A percentile compares a stretch with the other conserved stretches of the same genome.
phyloP scores from a whole-genome alignment of 2,329 filamentous ascomycete genomes.

The Sclerotinia minor region DNA sequence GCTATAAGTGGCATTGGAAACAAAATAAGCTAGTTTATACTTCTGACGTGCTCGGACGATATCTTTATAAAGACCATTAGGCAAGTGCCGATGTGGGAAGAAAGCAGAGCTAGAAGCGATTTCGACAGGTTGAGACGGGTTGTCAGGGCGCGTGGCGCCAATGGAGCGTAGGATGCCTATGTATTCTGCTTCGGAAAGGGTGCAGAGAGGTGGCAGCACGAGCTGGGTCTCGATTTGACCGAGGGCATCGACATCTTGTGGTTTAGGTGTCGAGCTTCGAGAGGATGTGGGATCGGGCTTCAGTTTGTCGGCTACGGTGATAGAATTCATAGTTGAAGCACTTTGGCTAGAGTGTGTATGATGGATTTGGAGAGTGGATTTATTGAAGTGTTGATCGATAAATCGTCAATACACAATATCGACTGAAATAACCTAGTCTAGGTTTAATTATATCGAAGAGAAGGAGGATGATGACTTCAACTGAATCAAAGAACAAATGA shows the following conservation, averaged over 20 bases:
- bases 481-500: neutral
- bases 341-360: neutral
- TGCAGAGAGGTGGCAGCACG: conserved; percentile 17
- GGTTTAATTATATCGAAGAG: neutral
- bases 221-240: conserved; percentile 15
- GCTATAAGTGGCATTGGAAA: conserved; percentile 32
- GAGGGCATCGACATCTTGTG: conserved; percentile 20
- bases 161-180: conserved; percentile 4
- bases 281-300: neutral
- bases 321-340: neutral
- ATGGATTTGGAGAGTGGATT: too few relatives aligned
- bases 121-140: conserved; percentile 19
- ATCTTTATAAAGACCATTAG: conserved; percentile 33
- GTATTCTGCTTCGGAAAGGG: conserved; percentile 18
- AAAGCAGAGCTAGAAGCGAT: conserved; percentile 14
- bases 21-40: conserved; percentile 30
- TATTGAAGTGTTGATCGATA: neutral
- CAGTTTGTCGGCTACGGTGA: neutral
- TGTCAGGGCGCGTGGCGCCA: neutral
- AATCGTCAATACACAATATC: neutral
- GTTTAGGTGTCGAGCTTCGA: conserved; percentile 8
- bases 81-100: conserved; percentile 23
- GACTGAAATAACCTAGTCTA: neutral
- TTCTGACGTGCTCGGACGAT: conserved; percentile 28
- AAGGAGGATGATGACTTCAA: neutral